Evolutionary conservation across 1,284 basidiomycete genomes (phyloP).

Genomic region (Puccinia coronata): DNA sequence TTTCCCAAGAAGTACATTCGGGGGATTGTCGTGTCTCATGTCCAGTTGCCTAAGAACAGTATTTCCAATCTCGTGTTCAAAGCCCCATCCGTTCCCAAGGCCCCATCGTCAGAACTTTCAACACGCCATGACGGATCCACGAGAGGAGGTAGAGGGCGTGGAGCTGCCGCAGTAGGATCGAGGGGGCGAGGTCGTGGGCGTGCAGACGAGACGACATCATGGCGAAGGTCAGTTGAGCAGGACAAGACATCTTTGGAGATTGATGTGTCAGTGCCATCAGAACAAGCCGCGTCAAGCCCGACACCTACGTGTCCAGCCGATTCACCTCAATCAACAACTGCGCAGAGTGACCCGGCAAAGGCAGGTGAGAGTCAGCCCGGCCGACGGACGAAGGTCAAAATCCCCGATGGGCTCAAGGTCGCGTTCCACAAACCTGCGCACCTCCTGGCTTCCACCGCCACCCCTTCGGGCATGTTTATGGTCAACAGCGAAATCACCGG

Average conservation of each 20-base stretch:
- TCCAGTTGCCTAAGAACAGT: constrained; percentile 30
- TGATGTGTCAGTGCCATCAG: not conserved
- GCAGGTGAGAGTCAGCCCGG: not conserved
- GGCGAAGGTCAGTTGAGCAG: constrained; percentile 40
- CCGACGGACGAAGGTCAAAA: constrained; percentile 31
- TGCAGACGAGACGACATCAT: constrained; percentile 36
- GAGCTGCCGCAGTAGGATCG: not conserved
- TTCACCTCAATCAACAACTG: not conserved
- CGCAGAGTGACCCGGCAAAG: not conserved
- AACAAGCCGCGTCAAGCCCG: not conserved
- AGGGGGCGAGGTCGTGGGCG: constrained; percentile 31
- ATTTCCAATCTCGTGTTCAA: not conserved
- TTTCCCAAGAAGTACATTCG: constrained; percentile 44
- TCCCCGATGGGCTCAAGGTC: constrained; percentile 44
- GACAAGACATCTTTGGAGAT: not conserved
- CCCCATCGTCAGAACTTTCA: not conserved
- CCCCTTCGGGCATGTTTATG: constrained; percentile 45
- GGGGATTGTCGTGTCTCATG: constrained; percentile 40
- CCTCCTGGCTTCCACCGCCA: not conserved
- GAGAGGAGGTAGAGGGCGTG: constrained; percentile 36
- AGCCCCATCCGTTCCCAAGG: not conserved
- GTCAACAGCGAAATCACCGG: constrained; percentile 47
- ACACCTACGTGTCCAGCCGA: not conserved
- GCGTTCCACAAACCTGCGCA: constrained; percentile 41
- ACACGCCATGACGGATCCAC: constrained; percentile 12